Base-by-base conservation (phyloP, 495 filamentous ascomycete genomes). In the Lasiosphaeria hispida region DNA sequence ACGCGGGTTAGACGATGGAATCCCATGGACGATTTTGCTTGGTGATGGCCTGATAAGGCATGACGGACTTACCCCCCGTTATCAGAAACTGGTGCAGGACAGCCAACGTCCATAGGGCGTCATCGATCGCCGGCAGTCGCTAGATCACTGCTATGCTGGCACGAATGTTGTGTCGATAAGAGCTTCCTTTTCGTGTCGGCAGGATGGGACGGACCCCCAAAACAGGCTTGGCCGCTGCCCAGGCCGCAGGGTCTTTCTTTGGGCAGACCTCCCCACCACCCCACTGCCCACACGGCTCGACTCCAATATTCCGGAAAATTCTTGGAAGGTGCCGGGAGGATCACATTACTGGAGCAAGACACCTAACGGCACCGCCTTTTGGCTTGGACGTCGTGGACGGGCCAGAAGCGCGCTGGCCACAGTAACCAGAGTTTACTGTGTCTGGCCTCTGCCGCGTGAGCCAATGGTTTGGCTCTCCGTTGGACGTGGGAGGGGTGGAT, bases 1-100 rank as follows among this genome's bases (percentile, higher is more conserved):
- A 30, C 23, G 23, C 23, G 23, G 23, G 23, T 30, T 30, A 30
- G 23, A 30, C 2, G 23, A 30, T 30, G 23, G 23, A 30, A 30
- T 30, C 23, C 23, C 23, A 30, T 30, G 23, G 23, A 30, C 23
- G 23, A 5, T 5, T 30, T 30, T 30, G 23, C 23, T 30, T 30
- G 23, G 23, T 51, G 48, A 51, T 30, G 30, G 48, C 48, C 23
- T 58, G 55, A 58, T 58, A 58, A 58, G 55, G 47, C 18, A 43
- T 35, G 30, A 36, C 39, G 48, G 48, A 30, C 23, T 30, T 34
- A 10, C 14, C 45, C 13, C 30, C 17, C 48, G 17, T 30, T 39
- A 47, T 58, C 47, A 58, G 14, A 9, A 23, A n/a, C 39, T 34
- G 44, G 44, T 35, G 43, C 33, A 17, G n/a, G 14, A 34, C 38